A percentile compares a stretch with the other conserved stretches of the same genome.
Evolutionary conservation across 2,329 filamentous ascomycete species (phyloP).

Genomic region (Fusarium sp.): DNA sequence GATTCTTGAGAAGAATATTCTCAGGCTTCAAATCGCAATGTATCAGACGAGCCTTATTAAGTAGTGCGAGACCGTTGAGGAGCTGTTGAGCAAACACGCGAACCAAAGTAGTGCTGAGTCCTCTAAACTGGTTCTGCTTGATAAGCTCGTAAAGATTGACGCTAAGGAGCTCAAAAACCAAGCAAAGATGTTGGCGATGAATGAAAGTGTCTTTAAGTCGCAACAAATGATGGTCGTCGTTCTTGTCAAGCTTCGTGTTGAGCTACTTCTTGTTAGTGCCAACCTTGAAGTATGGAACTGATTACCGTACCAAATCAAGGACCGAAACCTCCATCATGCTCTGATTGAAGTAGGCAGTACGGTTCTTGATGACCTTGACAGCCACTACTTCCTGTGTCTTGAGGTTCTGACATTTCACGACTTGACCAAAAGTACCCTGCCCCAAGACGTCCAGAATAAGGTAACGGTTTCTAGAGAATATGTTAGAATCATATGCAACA

Average conservation of each 20-base stretch:
- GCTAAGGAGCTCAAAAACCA: conserved; percentile 95
- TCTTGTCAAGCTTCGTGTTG: conserved; percentile 99
- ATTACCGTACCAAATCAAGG: conserved; percentile 77
- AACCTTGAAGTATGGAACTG: not conserved
- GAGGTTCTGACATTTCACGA: conserved; percentile 98
- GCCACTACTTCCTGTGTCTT: conserved; percentile 99
- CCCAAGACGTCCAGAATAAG: conserved; percentile 96
- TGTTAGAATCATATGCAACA: conserved; percentile 12
- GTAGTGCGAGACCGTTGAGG: conserved; percentile 86
- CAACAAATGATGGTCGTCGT: conserved; percentile 95
- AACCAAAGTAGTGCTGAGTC: conserved; percentile 94
- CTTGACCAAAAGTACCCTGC: conserved; percentile 97
- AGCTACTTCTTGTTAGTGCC: conserved; percentile 64
- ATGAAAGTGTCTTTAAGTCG: conserved; percentile 98
- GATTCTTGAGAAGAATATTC: conserved; percentile 96
- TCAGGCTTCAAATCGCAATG: conserved; percentile 99
- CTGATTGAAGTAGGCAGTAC: conserved; percentile 99
- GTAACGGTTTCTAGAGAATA: conserved; percentile 80
- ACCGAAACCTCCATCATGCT: conserved; percentile 99
- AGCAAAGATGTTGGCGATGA: conserved; percentile 93
- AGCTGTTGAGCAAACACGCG: conserved; percentile 97
- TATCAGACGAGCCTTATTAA: conserved; percentile 96
- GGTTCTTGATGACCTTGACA: conserved; percentile 99
- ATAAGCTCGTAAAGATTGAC: conserved; percentile 99
- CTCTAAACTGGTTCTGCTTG: conserved; percentile 99